These are phyloP conservation scores for Fusarium sarcochroum DNA, from an alignment of 2,329 filamentous ascomycete genomes.

Conservation along the genomic window DNA sequence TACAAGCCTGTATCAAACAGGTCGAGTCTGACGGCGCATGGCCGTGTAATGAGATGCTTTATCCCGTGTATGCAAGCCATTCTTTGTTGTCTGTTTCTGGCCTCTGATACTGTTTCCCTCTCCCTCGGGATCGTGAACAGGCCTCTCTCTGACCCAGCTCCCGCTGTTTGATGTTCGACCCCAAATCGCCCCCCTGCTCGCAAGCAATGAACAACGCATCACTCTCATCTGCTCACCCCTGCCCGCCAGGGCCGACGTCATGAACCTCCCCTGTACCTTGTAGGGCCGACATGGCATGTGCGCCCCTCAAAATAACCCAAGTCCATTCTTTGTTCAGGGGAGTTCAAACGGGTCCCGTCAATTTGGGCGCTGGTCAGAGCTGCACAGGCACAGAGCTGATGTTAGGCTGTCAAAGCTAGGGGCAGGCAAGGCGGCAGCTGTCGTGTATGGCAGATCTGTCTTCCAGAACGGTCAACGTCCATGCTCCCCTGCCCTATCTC, in stretches of 20 bases:
- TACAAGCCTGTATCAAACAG: slow-evolving; percentile 30
- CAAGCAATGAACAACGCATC: slow-evolving; percentile 41
- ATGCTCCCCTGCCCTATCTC: slow-evolving; percentile 36
- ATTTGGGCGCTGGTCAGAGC: slow-evolving; percentile 46
- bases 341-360: slow-evolving; percentile 38
- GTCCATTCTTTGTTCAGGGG: slow-evolving; percentile 30
- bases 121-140: slow-evolving; percentile 49
- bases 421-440: slow-evolving; percentile 32
- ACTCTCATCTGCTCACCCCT: slow-evolving; percentile 30
- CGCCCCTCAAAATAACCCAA: slow-evolving; percentile 40
- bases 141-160: slow-evolving; percentile 47
- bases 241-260: slow-evolving; percentile 44
- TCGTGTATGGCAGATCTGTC: slow-evolving; percentile 45
- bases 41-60: slow-evolving; percentile 16
- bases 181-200: slow-evolving; percentile 31
- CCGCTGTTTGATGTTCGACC: slow-evolving; percentile 39
- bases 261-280: slow-evolving; percentile 44
- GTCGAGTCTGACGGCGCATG: slow-evolving; percentile 20
- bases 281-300: slow-evolving; percentile 45
- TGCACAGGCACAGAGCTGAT: slow-evolving; percentile 34
- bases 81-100: slow-evolving; percentile 26
- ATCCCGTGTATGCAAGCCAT: slow-evolving; percentile 36
- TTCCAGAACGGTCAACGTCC: slow-evolving; percentile 45
- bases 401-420: slow-evolving; percentile 38
- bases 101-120: slow-evolving; percentile 42